Evolutionary conservation across 192 early-diverging fungal genomes (phyloP).

Genomic region (Coemansia sp.): DNA sequence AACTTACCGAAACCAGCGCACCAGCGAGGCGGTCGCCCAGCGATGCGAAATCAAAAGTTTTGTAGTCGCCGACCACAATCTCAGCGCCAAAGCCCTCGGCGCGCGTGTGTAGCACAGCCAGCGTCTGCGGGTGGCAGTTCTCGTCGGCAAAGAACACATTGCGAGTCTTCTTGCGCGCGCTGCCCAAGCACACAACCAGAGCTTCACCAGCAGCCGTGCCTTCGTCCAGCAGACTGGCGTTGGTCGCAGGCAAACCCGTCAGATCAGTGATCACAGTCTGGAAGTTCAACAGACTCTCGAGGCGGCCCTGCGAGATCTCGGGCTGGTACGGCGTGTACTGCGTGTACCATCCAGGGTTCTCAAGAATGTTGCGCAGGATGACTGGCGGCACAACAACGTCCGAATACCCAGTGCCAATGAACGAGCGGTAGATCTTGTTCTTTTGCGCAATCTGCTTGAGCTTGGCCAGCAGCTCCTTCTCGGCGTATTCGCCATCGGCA

Average conservation of each 20-base stretch:
- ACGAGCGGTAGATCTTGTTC: constrained; percentile 91
- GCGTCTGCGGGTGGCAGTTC: constrained; percentile 94
- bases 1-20: constrained; percentile 78
- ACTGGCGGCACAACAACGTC: constrained; percentile 89
- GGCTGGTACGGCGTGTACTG: constrained; percentile 99
- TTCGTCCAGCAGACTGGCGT: constrained; percentile 98
- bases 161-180: constrained; percentile 71
- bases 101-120: constrained; percentile 86
- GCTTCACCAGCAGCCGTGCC: constrained; percentile 98
- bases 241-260: constrained; percentile 94
- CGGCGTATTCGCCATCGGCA: constrained; percentile 71
- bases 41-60: constrained; percentile 72
- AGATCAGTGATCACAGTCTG: constrained; percentile 97
- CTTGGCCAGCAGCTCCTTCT: constrained; percentile 82
- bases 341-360: constrained; percentile 99
- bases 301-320: constrained; percentile 97
- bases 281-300: constrained; percentile 96
- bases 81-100: constrained; percentile 96
- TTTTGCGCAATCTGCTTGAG: constrained; percentile 83
- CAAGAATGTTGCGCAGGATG: constrained; percentile 94
- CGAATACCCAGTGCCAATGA: constrained; percentile 96
- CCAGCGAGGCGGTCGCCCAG: constrained; percentile 83
- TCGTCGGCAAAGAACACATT: constrained; percentile 92
- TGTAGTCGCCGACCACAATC: constrained; percentile 81
- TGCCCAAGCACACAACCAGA: constrained; percentile 84